Conservation (phyloP, 1,284 basidiomycete genomes). For the Cryptococcus sp. region DNA sequence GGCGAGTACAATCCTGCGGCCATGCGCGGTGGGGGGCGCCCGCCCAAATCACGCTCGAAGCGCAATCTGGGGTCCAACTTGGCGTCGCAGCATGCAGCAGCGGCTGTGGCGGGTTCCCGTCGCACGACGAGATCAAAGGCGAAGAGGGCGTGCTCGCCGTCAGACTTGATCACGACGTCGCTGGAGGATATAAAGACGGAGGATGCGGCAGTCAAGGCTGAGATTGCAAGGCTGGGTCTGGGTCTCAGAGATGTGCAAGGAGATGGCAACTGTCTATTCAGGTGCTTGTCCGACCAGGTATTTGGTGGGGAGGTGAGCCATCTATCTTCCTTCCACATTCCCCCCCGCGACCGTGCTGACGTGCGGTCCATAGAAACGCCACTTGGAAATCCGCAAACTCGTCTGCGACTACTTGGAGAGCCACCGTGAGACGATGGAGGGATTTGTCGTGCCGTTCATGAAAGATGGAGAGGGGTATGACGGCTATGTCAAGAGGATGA, state of each 20-base stretch:
- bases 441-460: constrained; percentile 35
- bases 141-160: constrained; percentile 13
- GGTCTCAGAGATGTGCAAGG: constrained; percentile 40
- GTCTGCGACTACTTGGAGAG: constrained; percentile 43
- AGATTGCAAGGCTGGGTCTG: constrained; percentile 29
- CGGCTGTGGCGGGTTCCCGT: not conserved
- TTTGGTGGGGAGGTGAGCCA: constrained; percentile 31
- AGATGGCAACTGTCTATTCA: constrained; percentile 46
- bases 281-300: constrained; percentile 40
- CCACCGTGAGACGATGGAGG: constrained; percentile 32
- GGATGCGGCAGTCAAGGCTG: constrained; percentile 13
- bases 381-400: constrained; percentile 37
- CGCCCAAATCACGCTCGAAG: not conserved
- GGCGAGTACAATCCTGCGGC: not conserved
- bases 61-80: not conserved
- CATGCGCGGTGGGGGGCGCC: not conserved
- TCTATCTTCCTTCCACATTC: not conserved
- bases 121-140: constrained; percentile 18
- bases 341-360: not conserved
- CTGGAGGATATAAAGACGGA: constrained; percentile 17
- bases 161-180: constrained; percentile 13
- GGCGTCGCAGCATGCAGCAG: not conserved
- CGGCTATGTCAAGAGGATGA: constrained; percentile 39
- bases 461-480: constrained; percentile 38
- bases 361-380: constrained; percentile 22